These are phyloP conservation scores for Elaeagnus macrophylla DNA, from an alignment of 306 rosid species.

Conservation along the genomic window DNA sequence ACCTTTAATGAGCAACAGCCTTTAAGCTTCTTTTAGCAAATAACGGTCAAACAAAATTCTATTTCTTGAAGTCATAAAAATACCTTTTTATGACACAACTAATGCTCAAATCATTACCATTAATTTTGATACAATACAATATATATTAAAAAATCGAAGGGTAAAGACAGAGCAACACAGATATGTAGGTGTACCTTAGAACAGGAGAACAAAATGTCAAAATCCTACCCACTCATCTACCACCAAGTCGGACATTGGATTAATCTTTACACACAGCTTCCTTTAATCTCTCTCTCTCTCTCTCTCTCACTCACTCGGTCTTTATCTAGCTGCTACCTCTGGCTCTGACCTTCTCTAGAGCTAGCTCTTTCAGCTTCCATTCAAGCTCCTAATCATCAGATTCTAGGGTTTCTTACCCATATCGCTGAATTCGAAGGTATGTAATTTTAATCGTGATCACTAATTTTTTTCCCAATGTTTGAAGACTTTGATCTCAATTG, in stretches of 20 bases:
- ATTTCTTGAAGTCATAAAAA: too few relatives aligned
- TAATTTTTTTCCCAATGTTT: not conserved
- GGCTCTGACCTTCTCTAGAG: not conserved
- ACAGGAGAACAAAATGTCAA: not conserved
- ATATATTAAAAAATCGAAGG: too few relatives aligned
- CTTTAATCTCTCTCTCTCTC: not conserved
- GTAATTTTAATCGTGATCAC: not conserved
- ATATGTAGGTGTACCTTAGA: slow-evolving; percentile 13
- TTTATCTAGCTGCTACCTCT: slow-evolving; percentile 1
- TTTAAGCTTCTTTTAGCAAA: too few relatives aligned
- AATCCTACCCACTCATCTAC: slow-evolving; percentile 6
- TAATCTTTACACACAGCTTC: slow-evolving; percentile 12
- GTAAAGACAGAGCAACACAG: slow-evolving; percentile 4
- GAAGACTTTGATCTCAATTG: not conserved
- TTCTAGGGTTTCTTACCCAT: slow-evolving; percentile 22
- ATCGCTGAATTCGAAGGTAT: slow-evolving; percentile 10
- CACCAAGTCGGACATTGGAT: slow-evolving; percentile 14
- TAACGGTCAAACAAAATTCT: too few relatives aligned
- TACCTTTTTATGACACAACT: too few relatives aligned
- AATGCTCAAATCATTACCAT: too few relatives aligned
- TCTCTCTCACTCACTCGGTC: slow-evolving; percentile 11
- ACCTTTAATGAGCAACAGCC: too few relatives aligned
- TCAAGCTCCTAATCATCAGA: slow-evolving; percentile 12
- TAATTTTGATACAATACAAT: too few relatives aligned
- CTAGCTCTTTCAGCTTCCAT: slow-evolving; percentile 7